Evolutionary conservation across 108 stramenopile species (phyloP).

Genomic region (Tribonema minus): DNA sequence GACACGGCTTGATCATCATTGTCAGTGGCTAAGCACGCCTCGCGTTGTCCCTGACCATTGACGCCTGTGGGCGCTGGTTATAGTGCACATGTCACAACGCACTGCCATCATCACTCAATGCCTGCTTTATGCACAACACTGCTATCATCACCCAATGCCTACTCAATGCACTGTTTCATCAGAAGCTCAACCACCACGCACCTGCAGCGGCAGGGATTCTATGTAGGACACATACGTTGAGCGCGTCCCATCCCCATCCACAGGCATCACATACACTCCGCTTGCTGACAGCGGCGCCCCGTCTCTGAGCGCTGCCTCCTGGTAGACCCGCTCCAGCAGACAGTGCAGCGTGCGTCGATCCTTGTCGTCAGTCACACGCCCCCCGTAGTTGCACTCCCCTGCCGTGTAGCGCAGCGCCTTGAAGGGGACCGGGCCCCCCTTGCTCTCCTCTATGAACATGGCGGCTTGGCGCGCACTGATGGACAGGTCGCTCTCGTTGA

Average conservation of each 20-base stretch:
- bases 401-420: conserved; percentile 61
- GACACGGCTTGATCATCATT: no score
- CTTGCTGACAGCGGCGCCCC: conserved; percentile 11
- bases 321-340: conserved; percentile 54
- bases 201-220: conserved; percentile 63
- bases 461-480: conserved; percentile 60
- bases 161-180: no score
- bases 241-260: conserved; percentile 21
- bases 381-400: conserved; percentile 68
- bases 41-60: no score
- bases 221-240: conserved; percentile 55
- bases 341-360: conserved; percentile 56
- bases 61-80: no score
- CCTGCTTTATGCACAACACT: no score
- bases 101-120: no score
- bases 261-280: conserved; percentile 28
- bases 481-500: conserved; percentile 62
- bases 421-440: conserved; percentile 52
- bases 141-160: no score
- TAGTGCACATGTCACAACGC: no score
- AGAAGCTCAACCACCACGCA: conserved; percentile 61
- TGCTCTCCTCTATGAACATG: conserved; percentile 60
- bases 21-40: no score
- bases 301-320: conserved; percentile 39
- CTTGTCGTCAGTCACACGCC: conserved; percentile 66